Evolutionary conservation across 2,329 filamentous ascomycete species (phyloP), one percentile per base, ranked within the genome.

Genomic region (Phyllosticta citrichinensis): DNA sequence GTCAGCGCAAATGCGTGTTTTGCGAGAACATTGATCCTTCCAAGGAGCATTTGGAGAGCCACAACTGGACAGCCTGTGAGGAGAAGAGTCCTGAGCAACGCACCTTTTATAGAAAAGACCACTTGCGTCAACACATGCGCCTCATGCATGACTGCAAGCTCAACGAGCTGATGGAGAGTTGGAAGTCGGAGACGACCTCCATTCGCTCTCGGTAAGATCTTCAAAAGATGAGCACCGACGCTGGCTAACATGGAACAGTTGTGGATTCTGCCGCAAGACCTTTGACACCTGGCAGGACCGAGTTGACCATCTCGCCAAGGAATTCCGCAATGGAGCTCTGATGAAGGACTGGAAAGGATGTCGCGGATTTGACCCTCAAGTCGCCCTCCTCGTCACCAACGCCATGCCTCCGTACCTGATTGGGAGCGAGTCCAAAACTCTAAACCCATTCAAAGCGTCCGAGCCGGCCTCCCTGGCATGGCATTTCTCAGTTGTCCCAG

Each of bases 71-170:
- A 35, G 74, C 82, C 14, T 92, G 89, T 69, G 83, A 84, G 64
- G 87, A 91, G 67, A 83, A 87, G 68, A 81, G 81, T 3, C 64
- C 80, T 1, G 79, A 83, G 60, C 86, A 89, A 65, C 80, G 83
- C 40, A 85, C 81, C 0, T 86, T 85, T 68, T 85, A 83, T 66
- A 76, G 83, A 25, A 85, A 85, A 69, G 83, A 86, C 66, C 83
- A 86, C 66, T 75, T 86, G 12, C 79, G 82, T 56, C 83, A 86
- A 66, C 83, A 86, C 68, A 70, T 85, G 33, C 77, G 82, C 40
- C 72, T 85, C 58, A 83, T 85, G 76, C 83, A 86, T 66, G 77
- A 78, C 63, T 80, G 79, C 65, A 88, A 87, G 64, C 79, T 84
- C 69, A 75, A 85, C 78, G 66, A 74, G 74, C 69, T 77, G 74